These are phyloP conservation scores for Nicotiana otophora DNA, from an alignment of 257 asterid species.

Conservation along the genomic window DNA sequence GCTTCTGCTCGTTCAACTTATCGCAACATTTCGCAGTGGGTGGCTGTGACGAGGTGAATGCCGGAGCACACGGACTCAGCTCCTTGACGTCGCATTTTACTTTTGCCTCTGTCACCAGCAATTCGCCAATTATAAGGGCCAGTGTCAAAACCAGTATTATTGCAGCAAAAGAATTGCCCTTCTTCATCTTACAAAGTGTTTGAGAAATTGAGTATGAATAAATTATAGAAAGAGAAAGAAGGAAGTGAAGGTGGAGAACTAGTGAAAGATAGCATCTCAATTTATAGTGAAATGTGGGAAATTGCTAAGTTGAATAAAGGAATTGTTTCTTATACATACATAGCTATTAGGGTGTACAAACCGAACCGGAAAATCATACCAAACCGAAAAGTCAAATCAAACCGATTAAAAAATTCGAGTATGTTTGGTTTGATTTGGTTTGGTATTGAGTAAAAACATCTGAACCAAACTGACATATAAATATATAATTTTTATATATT, in stretches of 20 bases:
- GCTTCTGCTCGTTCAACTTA: constrained; percentile 17
- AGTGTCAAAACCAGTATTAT: not conserved
- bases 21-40: constrained; percentile 18
- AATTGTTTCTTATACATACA: too few species aligned
- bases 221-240: too few species aligned
- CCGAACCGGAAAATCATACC: too few species aligned
- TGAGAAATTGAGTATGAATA: not conserved
- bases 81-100: constrained; percentile 9
- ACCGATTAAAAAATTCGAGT: too few species aligned
- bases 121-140: not conserved
- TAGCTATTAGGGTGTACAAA: too few species aligned
- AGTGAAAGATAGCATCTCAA: not conserved
- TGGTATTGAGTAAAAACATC: too few species aligned
- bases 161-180: not conserved
- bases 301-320: too few species aligned
- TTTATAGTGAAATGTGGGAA: not conserved
- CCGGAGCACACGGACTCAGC: constrained; percentile 14
- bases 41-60: not conserved
- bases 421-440: too few species aligned
- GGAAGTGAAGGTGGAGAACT: not conserved
- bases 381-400: too few species aligned
- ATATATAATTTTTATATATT: too few species aligned
- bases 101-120: constrained; percentile 2
- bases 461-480: too few species aligned
- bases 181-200: not conserved